Conservation (phyloP, 805 yeast species). For the Candida rishiriensis region DNA sequence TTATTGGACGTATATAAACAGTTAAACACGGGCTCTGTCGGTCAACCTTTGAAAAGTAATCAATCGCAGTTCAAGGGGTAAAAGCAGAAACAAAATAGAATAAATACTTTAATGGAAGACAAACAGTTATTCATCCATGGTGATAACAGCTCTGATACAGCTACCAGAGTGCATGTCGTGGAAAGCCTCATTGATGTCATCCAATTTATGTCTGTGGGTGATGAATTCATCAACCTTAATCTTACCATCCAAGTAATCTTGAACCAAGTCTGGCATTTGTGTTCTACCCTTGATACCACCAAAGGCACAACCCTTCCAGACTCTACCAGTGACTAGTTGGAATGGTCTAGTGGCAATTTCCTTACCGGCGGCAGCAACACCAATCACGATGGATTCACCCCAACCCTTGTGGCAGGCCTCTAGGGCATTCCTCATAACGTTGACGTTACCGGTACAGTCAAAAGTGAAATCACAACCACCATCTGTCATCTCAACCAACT, state of each 20-base stretch:
- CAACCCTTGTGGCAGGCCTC: conserved; percentile 99
- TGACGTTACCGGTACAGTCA: conserved; percentile 96
- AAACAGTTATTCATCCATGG: conserved; percentile 23
- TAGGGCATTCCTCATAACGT: conserved; percentile 93
- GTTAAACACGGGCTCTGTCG: too few species aligned
- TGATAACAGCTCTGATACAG: conserved; percentile 83
- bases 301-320: conserved; percentile 98
- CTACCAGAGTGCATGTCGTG: conserved; percentile 93
- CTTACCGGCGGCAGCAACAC: conserved; percentile 98
- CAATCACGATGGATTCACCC: conserved; percentile 94
- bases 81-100: too few species aligned
- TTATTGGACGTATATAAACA: too few species aligned
- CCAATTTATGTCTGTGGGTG: conserved; percentile 80
- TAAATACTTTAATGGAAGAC: too few species aligned
- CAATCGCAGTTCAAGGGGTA: too few species aligned
- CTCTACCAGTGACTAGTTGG: conserved; percentile 98
- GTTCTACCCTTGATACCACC: conserved; percentile 99
- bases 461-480: conserved; percentile 97
- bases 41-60: too few species aligned
- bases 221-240: conserved; percentile 92
- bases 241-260: conserved; percentile 74
- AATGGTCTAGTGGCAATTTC: conserved; percentile 97
- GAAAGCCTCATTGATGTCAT: conserved; percentile 80
- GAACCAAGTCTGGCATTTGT: conserved; percentile 87
- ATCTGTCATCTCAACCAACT: conserved; percentile 84